Percentiles rank a stretch among this genome's conserved stretches.
Conservation (phyloP, 1,284 basidiomycete genomes). For the Ganoderma meredithae region DNA sequence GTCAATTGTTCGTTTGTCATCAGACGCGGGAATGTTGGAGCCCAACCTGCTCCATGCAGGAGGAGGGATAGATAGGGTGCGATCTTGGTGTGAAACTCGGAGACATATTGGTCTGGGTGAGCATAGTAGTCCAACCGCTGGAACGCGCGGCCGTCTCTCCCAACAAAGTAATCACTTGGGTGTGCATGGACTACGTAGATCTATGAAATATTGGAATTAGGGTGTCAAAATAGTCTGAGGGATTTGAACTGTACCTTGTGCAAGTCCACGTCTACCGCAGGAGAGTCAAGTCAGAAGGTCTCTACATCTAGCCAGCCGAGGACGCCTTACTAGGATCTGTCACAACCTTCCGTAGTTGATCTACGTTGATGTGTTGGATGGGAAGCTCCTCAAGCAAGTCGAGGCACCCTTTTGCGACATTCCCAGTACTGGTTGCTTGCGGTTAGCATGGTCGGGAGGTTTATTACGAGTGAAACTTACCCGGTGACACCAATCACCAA, state of each 20-base stretch:
- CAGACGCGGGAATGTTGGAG: slow-evolving; percentile 76
- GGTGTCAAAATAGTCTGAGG: background rate
- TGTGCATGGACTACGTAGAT: slow-evolving; percentile 83
- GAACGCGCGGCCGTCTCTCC: slow-evolving; percentile 63
- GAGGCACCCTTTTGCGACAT: slow-evolving; percentile 80
- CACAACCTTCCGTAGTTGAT: slow-evolving; percentile 66
- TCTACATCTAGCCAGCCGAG: slow-evolving; percentile 5
- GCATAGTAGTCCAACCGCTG: slow-evolving; percentile 76
- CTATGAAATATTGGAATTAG: slow-evolving; percentile 43
- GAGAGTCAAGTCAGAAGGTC: background rate
- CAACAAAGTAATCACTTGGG: slow-evolving; percentile 73
- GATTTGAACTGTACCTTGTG: slow-evolving; percentile 47
- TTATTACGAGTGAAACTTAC: slow-evolving; percentile 47
- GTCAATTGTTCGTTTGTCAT: slow-evolving; percentile 75
- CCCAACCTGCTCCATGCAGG: slow-evolving; percentile 89
- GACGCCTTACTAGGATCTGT: slow-evolving; percentile 53
- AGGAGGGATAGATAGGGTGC: slow-evolving; percentile 87
- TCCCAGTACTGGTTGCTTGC: slow-evolving; percentile 64
- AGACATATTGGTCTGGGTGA: slow-evolving; percentile 69
- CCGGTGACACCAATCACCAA: slow-evolving; percentile 87
- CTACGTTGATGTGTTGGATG: slow-evolving; percentile 61
- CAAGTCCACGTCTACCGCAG: slow-evolving; percentile 56
- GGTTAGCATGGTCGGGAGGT: background rate
- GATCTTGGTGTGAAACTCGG: slow-evolving; percentile 77
- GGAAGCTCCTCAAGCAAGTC: slow-evolving; percentile 79